These are phyloP conservation scores for Plasmodium knowlesi DNA, from an alignment of 169 alveolate genomes.

Conservation along the genomic window DNA sequence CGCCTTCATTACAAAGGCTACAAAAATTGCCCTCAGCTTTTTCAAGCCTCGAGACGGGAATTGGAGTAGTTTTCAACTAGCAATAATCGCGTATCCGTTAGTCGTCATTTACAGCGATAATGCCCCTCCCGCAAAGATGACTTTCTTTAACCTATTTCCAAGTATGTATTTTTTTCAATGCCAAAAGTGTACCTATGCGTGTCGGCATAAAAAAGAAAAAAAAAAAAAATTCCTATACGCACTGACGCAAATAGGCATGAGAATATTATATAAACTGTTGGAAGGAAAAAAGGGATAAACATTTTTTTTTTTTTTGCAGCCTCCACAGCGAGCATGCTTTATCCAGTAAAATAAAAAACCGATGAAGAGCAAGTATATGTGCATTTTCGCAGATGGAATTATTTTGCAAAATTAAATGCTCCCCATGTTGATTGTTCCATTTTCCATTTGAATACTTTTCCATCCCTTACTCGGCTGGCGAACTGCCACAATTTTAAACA, in stretches of 20 bases:
- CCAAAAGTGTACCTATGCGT: slow-evolving; percentile 30
- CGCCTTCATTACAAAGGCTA: slow-evolving; percentile 85
- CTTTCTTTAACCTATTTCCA: not conserved
- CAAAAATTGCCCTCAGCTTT: slow-evolving; percentile 96
- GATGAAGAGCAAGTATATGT: not conserved
- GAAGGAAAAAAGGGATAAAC: not conserved
- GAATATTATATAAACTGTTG: too few relatives aligned
- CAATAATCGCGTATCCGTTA: slow-evolving; percentile 99
- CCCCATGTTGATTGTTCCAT: not conserved
- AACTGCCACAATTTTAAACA: not conserved
- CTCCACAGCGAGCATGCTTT: not conserved
- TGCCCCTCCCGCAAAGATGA: slow-evolving; percentile 99
- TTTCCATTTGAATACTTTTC: not conserved
- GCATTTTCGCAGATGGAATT: not conserved
- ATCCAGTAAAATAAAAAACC: not conserved
- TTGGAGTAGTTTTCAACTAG: slow-evolving; percentile 99
- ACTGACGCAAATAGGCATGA: not conserved
- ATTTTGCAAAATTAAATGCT: not conserved
- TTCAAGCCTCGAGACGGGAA: slow-evolving; percentile 94
- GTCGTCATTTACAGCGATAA: slow-evolving; percentile 99
- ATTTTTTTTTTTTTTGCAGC: not conserved
- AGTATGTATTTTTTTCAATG: slow-evolving; percentile 65
- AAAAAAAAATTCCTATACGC: not conserved
- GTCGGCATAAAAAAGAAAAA: slow-evolving; percentile 18
- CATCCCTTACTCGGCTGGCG: not conserved